Evolutionary conservation across 2,329 filamentous ascomycete species (phyloP).

Genomic region (Proliferodiscus dingleyae): DNA sequence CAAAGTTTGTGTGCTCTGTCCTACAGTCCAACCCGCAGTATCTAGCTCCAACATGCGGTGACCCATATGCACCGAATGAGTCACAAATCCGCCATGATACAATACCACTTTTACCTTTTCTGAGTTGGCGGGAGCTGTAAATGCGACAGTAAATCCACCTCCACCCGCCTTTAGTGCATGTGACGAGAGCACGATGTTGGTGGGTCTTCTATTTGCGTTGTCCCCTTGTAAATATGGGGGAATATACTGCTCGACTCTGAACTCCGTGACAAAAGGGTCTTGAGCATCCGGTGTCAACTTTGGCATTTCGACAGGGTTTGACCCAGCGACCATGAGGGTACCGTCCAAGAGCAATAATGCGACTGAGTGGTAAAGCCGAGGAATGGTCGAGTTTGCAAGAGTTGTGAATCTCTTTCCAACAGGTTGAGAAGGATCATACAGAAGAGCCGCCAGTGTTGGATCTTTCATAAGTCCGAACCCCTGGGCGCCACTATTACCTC

Average conservation of each 20-base stretch:
- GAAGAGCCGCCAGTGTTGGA: conserved; percentile 50
- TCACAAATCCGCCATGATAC: conserved; percentile 57
- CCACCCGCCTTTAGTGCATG: conserved; percentile 39
- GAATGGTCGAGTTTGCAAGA: conserved; percentile 37
- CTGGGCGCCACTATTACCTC: conserved; percentile 52
- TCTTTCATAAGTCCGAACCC: conserved; percentile 52
- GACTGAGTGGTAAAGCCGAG: conserved; percentile 57
- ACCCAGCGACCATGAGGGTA: conserved; percentile 54
- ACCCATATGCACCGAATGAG: conserved; percentile 57
- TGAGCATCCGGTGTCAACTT: conserved; percentile 40
- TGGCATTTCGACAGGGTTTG: conserved; percentile 56
- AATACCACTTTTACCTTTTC: conserved; percentile 45
- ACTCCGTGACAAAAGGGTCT: conserved; percentile 52
- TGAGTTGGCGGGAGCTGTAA: conserved; percentile 39
- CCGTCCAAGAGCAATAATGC: conserved; percentile 55
- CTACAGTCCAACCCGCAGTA: conserved; percentile 40
- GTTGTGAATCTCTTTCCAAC: conserved; percentile 44
- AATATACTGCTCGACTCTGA: conserved; percentile 57
- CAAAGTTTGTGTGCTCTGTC: conserved; percentile 39
- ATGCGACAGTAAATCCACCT: conserved; percentile 42
- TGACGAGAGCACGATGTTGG: conserved; percentile 40
- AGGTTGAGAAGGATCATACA: conserved; percentile 51
- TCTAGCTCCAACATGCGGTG: conserved; percentile 53
- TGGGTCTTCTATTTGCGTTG: conserved; percentile 44
- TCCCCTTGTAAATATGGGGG: conserved; percentile 54